Conservation (phyloP, 805 yeast genomes). For the Yarrowia hollandica region DNA sequence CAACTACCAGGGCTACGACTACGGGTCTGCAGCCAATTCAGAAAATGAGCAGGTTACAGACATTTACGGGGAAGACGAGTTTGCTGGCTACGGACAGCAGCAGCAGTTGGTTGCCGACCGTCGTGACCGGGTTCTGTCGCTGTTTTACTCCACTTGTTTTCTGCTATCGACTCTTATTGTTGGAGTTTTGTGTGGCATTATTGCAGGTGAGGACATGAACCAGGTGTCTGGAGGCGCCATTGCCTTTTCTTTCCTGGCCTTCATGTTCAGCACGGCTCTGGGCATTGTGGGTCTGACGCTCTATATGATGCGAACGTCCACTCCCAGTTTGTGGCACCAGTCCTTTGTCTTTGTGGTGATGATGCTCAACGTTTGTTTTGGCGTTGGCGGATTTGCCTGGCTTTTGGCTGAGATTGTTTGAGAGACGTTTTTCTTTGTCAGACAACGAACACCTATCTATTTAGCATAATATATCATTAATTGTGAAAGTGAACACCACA, state of each 20-base stretch:
- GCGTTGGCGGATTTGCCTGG: slow-evolving; percentile 49
- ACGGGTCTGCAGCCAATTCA: slow-evolving; percentile 28
- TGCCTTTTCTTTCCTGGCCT: slow-evolving; percentile 45
- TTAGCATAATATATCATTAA: neutral
- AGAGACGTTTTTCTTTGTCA: neutral
- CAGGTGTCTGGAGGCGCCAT: slow-evolving; percentile 37
- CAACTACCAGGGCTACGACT: slow-evolving; percentile 5
- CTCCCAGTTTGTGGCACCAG: slow-evolving; percentile 48
- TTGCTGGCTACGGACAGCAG: slow-evolving; percentile 26
- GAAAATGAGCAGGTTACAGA: slow-evolving; percentile 22
- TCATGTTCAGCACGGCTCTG: slow-evolving; percentile 47
- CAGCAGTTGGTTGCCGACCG: slow-evolving; percentile 29
- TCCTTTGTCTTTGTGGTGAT: slow-evolving; percentile 48
- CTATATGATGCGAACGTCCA: slow-evolving; percentile 45
- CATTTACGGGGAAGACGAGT: slow-evolving; percentile 11
- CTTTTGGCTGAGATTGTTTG: slow-evolving; percentile 35
- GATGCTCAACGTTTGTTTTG: slow-evolving; percentile 45
- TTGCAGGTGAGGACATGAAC: slow-evolving; percentile 41
- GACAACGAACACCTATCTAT: neutral
- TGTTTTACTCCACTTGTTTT: slow-evolving; percentile 47
- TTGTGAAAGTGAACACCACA: no score
- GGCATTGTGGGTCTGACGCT: slow-evolving; percentile 49
- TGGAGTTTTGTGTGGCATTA: slow-evolving; percentile 49
- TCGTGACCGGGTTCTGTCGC: slow-evolving; percentile 49
- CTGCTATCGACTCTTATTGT: slow-evolving; percentile 47